These are phyloP conservation scores for Helichrysum umbraculigerum DNA, from an alignment of 129 eudicot genomes.

Conservation along the genomic window DNA sequence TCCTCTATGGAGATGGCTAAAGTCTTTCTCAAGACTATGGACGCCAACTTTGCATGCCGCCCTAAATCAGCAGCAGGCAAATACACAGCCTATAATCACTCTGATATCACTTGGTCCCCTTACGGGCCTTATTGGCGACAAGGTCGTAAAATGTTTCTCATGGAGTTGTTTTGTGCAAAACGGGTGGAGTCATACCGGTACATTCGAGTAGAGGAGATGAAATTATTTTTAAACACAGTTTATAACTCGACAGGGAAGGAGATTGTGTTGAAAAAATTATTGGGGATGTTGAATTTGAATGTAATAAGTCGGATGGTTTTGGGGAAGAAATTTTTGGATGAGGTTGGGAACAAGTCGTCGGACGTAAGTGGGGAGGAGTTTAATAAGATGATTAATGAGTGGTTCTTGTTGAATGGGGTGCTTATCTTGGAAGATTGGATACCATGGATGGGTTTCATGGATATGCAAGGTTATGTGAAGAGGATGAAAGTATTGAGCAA, in stretches of 20 bases:
- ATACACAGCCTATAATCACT: too few species aligned
- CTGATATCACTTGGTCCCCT: too few species aligned
- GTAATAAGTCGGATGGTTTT: too few species aligned
- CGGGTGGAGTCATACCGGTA: background rate
- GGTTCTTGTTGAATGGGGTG: background rate
- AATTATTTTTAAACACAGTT: background rate
- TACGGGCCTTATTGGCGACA: background rate
- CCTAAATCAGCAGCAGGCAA: too few species aligned
- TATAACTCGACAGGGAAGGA: background rate
- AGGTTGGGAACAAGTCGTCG: background rate
- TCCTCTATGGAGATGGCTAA: background rate
- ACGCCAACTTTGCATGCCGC: too few species aligned
- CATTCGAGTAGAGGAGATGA: background rate
- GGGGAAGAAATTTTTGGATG: background rate
- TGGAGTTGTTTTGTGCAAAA: background rate
- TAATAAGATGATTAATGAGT: background rate
- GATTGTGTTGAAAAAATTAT: background rate
- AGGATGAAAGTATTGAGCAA: constrained; percentile 51
- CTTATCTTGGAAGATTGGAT: background rate
- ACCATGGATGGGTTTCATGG: background rate
- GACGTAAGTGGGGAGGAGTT: background rate
- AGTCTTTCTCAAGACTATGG: too few species aligned
- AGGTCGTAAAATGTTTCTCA: background rate
- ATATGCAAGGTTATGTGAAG: constrained; percentile 46
- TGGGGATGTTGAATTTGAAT: background rate